Evolutionary conservation across 805 yeast genomes (phyloP).

Genomic region (Suhomyces faveliae): DNA sequence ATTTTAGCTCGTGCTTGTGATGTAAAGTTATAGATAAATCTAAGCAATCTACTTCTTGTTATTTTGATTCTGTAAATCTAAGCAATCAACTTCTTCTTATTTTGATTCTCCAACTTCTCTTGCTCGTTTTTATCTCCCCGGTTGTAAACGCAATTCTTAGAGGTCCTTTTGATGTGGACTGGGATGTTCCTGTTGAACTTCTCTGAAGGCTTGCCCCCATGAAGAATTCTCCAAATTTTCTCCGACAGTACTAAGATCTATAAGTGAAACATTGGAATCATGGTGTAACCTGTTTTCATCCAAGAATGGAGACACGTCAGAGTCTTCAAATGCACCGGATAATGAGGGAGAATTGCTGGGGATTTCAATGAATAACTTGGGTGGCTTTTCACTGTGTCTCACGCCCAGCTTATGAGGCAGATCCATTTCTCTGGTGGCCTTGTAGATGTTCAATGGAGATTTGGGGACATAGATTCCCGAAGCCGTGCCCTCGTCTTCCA

Average conservation of each 20-base stretch:
- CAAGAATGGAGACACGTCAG: constrained; percentile 14
- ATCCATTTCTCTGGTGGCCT: constrained; percentile 9
- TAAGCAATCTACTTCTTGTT: too few relatives aligned
- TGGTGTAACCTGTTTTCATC: constrained; percentile 5
- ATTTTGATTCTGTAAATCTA: too few relatives aligned
- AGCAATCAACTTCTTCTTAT: too few relatives aligned
- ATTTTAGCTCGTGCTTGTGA: too few relatives aligned
- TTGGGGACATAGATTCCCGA: constrained; percentile 31
- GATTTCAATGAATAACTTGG: constrained; percentile 19
- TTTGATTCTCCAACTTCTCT: too few relatives aligned
- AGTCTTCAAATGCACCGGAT: background rate
- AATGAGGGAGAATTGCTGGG: constrained; percentile 9
- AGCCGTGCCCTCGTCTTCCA: constrained; percentile 11
- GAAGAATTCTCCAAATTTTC: constrained; percentile 24
- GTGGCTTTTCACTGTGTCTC: constrained; percentile 5
- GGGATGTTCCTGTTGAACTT: constrained; percentile 11
- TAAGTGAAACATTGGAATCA: constrained; percentile 13
- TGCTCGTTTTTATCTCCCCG: too few relatives aligned
- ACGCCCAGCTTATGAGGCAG: constrained; percentile 3
- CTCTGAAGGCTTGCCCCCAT: constrained; percentile 27
- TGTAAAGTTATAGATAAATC: too few relatives aligned
- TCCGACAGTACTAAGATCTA: constrained; percentile 23
- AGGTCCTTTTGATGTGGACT: background rate
- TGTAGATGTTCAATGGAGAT: constrained; percentile 26
- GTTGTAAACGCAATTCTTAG: too few relatives aligned